Evolutionary conservation across 305 asterid species (phyloP).

Genomic region (Ilex paraguariensis): DNA sequence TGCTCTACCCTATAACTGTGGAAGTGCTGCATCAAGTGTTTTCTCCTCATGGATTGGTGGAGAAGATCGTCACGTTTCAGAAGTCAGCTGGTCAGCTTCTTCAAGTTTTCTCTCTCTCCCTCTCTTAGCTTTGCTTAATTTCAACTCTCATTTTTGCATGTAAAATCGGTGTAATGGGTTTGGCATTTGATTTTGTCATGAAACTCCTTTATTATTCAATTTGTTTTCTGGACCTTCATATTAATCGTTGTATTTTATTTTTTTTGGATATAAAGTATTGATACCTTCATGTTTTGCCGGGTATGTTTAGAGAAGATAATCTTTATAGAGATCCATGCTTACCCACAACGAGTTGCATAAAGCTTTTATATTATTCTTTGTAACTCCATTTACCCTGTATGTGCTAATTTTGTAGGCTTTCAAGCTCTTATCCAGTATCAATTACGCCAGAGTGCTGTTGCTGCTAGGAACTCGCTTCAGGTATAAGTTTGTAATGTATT

Average conservation of each 20-base stretch:
- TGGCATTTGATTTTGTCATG: too few species aligned
- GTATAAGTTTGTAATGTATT: constrained; percentile 23
- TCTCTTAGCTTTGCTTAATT: constrained; percentile 16
- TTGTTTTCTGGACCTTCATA: too few species aligned
- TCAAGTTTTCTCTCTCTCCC: constrained; percentile 40
- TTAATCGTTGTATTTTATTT: too few species aligned
- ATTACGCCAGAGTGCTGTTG: constrained; percentile 61
- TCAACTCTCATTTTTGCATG: constrained; percentile 10
- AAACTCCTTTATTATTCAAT: too few species aligned
- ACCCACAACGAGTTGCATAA: too few species aligned
- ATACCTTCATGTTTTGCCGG: too few species aligned
- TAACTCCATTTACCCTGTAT: neutral
- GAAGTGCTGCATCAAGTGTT: constrained; percentile 99
- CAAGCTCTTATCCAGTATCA: constrained; percentile 93
- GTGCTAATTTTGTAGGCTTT: constrained; percentile 59
- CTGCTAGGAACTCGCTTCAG: constrained; percentile 90
- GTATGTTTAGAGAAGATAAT: too few species aligned
- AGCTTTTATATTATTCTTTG: too few species aligned
- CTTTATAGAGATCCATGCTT: too few species aligned
- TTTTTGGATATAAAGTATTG: too few species aligned
- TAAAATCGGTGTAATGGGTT: too few species aligned
- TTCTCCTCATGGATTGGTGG: constrained; percentile 97
- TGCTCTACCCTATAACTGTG: constrained; percentile 99
- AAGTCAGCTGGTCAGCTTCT: constrained; percentile 99
- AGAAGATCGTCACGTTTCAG: constrained; percentile 99